Evolutionary conservation across 1,284 basidiomycete genomes (phyloP), one percentile per base, ranked within the genome.

Genomic region (Megacollybia platyphylla): DNA sequence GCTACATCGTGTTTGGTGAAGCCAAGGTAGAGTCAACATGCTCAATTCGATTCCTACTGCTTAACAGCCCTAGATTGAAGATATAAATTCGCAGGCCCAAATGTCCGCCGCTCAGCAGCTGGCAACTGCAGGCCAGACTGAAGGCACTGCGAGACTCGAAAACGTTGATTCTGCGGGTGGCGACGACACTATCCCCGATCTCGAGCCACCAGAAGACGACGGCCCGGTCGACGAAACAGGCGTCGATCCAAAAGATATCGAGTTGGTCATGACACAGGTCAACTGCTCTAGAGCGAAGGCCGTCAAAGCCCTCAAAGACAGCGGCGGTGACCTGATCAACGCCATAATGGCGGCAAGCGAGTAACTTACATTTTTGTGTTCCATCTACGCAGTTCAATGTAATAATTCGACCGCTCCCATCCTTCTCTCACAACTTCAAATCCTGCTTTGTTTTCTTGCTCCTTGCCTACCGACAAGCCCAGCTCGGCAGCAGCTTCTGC

Each of bases 1-100:
- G 87, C 66, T 97, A 98, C 76, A 91, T 98, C 60, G 91, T 98
- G 51, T 98, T 97, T 55, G 94, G 94, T 54, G 94, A 98, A 72
- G 92, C 91, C 52, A 96, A 93, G 77, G 82, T 84, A 44, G 3
- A 36, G 60, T 45, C 17, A 35, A 1, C 26, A 15, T n/a, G 28
- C 18, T 30, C 40, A 18, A 39, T 45, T 18, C 28, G 40, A 13
- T 32, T 10, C 26, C 3, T 29, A 3, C 11, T 26, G 26, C 11
- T 11, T 29, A 15, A n/a, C 24, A 40, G 29, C 10, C 9, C 26
- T 17, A 35, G 84, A 79, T 89, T 52, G 92, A 97, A 69, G 92
- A 97, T 63, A 87, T 88, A 73, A 84, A 82, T 63, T 76, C 81
- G 39, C 79, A 86, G 53, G 85, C 87, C 46, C 87, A 90, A 62